These are phyloP conservation scores for Trichoderma koningiopsis DNA, from an alignment of 2,329 filamentous ascomycete species.

Conservation along the genomic window DNA sequence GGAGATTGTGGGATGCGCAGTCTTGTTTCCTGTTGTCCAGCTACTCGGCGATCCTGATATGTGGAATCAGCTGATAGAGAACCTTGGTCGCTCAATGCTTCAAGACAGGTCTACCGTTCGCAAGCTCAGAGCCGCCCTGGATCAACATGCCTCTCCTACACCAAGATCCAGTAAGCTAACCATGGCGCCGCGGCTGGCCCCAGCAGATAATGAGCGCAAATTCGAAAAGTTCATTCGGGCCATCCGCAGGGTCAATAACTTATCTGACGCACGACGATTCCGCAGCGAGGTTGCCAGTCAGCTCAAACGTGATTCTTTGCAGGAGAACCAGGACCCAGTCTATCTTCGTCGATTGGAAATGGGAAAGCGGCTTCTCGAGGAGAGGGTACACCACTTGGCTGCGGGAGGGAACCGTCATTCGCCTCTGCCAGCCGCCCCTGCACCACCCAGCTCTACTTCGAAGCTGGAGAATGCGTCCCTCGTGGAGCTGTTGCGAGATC, in stretches of 20 bases:
- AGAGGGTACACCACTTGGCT: slow-evolving; percentile 81
- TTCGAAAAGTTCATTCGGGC: slow-evolving; percentile 94
- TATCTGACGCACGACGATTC: slow-evolving; percentile 91
- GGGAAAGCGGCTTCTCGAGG: slow-evolving; percentile 85
- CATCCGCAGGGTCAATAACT: slow-evolving; percentile 83
- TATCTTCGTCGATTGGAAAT: slow-evolving; percentile 90
- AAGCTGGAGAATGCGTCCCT: slow-evolving; percentile 74
- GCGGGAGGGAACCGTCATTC: slow-evolving; percentile 59
- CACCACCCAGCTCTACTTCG: slow-evolving; percentile 45
- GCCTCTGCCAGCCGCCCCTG: slow-evolving; percentile 31
- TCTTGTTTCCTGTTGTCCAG: slow-evolving; percentile 79
- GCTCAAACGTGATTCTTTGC: slow-evolving; percentile 77
- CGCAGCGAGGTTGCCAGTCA: slow-evolving; percentile 91
- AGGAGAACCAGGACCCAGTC: slow-evolving; percentile 78
- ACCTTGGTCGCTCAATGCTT: slow-evolving; percentile 79
- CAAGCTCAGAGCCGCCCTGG: slow-evolving; percentile 85
- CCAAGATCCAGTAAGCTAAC: slow-evolving; percentile 66
- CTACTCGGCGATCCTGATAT: slow-evolving; percentile 88
- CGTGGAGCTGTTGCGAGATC: slow-evolving; percentile 83
- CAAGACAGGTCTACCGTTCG: slow-evolving; percentile 95
- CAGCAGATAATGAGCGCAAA: slow-evolving; percentile 83
- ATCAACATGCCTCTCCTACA: slow-evolving; percentile 87
- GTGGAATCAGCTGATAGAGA: slow-evolving; percentile 97
- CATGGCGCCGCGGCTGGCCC: slow-evolving; percentile 75
- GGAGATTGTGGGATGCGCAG: slow-evolving; percentile 91